Evolutionary conservation across 192 early-diverging fungal genomes (phyloP), one percentile per base, ranked within the genome.

Genomic region (Backusella morwellensis): DNA sequence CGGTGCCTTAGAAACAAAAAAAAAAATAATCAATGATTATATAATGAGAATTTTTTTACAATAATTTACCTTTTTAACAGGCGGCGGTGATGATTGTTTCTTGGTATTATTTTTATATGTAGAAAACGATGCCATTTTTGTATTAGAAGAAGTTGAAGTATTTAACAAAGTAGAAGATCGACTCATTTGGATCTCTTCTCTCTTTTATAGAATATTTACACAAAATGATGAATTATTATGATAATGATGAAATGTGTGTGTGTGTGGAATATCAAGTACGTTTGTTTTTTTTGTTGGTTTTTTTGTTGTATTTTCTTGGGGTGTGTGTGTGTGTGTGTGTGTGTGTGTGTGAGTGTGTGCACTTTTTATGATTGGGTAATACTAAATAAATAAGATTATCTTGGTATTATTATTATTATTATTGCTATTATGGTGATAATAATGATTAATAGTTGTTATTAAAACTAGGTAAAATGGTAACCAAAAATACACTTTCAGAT

Each of bases 141-240:
- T 50, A 26, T 34, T 40, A n/a, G 29, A 35, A 41, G 69, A 70
- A 42, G 34, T 41, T n/a, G 69, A 70, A 42, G 35, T 70, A 35
- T 70, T 70, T 26, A 47, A 71, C 26, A 71, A 47, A 47, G 70
- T 71, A 6, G 70, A 40, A 15, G 70, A 71, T 14, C 40, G 38
- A 71, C 70, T 71, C 70, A 71, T 59, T 59, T 59, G 54, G 54
- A 59, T 59, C 54, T 29, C 23, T 59, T 59, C n/a, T 59, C 23
- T 59, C 54, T 38, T 34, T 36, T 38, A 69, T 38, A 69, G 7
- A 38, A 38, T 35, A 69, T 69, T 69, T 38, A 69, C 35, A 38
- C 35, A 69, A 68, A 34, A 34, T 19, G 34, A 68, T 19, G 35
- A 35, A 35, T 35, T 34, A 8, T 34, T 50, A 17, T 50, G 15